Evolutionary conservation across 192 early-diverging fungal genomes (phyloP).

Genomic region (Gonapodya prolifera): DNA sequence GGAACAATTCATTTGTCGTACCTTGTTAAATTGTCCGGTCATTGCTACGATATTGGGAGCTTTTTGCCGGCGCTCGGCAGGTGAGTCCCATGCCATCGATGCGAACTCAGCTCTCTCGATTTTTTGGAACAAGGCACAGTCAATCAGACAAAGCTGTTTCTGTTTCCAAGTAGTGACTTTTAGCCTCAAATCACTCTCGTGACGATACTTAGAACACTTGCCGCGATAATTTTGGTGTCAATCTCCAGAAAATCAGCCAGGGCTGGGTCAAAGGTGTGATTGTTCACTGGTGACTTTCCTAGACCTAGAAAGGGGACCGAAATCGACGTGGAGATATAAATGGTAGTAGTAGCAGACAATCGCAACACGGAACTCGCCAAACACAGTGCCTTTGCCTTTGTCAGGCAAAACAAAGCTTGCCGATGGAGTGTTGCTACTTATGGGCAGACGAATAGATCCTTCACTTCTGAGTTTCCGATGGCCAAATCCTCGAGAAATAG

Average conservation of each 20-base stretch:
- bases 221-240: background rate
- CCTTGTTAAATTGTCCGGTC: slow-evolving; percentile 10
- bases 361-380: background rate
- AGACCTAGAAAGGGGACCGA: background rate
- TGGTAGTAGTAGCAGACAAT: background rate
- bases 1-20: too few relatives aligned
- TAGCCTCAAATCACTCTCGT: too few relatives aligned
- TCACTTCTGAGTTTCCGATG: background rate
- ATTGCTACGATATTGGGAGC: slow-evolving; percentile 7
- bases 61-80: background rate
- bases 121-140: background rate
- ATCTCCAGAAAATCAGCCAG: background rate
- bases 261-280: background rate
- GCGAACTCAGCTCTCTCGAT: background rate
- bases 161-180: too few relatives aligned
- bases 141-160: background rate
- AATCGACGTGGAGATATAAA: background rate
- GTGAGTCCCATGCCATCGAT: background rate
- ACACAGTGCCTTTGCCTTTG: background rate
- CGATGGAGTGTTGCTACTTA: background rate
- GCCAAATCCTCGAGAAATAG: background rate
- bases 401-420: background rate
- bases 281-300: background rate
- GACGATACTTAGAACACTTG: too few relatives aligned
- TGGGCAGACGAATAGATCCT: background rate